Conservation (phyloP, 2,329 filamentous ascomycete genomes). For the Pyrenophora graminea region DNA sequence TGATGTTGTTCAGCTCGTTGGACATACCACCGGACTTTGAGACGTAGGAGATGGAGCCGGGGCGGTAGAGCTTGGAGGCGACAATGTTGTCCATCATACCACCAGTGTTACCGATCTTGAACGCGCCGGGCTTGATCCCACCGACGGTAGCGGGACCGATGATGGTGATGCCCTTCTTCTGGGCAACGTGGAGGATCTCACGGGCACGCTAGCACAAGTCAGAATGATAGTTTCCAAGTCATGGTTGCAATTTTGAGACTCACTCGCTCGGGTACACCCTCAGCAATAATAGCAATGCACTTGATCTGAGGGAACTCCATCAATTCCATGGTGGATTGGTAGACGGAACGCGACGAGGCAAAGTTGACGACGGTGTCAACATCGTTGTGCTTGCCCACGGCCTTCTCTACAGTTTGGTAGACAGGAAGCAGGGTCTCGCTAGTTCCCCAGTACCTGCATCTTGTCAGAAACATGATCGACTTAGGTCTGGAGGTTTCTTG, state of each 20-base stretch:
- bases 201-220: constrained; percentile 73
- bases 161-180: constrained; percentile 99
- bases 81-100: constrained; percentile 99
- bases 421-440: constrained; percentile 98
- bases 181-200: constrained; percentile 93
- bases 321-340: constrained; percentile 97
- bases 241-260: constrained; percentile 45
- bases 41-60: constrained; percentile 97
- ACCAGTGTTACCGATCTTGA: constrained; percentile 99
- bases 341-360: constrained; percentile 97
- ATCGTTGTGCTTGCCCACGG: constrained; percentile 93
- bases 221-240: constrained; percentile 4
- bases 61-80: constrained; percentile 99
- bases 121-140: constrained; percentile 98
- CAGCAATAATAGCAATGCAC: constrained; percentile 98
- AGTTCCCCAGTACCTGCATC: constrained; percentile 87
- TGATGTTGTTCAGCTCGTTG: constrained; percentile 99
- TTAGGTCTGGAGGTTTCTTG: constrained; percentile 19
- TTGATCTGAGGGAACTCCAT: constrained; percentile 97
- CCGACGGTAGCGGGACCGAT: constrained; percentile 97
- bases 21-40: constrained; percentile 99
- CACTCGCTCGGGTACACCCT: constrained; percentile 97
- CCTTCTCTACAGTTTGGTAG: constrained; percentile 93
- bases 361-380: constrained; percentile 99
- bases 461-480: constrained; percentile 20